Evolutionary conservation across 2,329 filamentous ascomycete species (phyloP).

Genomic region (Ophiosphaerella korrae): DNA sequence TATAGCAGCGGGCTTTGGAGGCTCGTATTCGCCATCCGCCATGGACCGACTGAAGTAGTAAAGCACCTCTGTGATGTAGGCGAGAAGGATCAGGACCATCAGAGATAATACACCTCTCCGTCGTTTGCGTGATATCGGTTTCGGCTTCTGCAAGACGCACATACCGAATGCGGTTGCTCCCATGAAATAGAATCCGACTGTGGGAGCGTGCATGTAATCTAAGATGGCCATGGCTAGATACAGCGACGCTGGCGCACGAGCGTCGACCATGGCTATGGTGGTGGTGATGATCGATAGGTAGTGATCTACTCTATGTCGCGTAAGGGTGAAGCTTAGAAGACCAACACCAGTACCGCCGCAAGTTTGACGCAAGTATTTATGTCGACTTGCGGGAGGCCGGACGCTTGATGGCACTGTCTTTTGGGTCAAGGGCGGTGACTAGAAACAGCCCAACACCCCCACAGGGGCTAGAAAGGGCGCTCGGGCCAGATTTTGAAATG

Average conservation of each 20-base stretch:
- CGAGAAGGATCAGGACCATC: constrained; percentile 19
- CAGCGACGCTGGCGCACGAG: constrained; percentile 12
- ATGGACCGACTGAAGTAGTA: constrained; percentile 42
- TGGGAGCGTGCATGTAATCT: constrained; percentile 42
- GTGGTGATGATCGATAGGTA: neutral
- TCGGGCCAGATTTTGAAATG: neutral
- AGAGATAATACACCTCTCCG: constrained; percentile 25
- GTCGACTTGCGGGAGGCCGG: neutral
- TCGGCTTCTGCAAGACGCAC: constrained; percentile 39
- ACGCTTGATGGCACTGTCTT: neutral
- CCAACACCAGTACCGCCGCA: neutral
- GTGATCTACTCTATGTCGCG: neutral
- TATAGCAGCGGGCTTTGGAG: constrained; percentile 41
- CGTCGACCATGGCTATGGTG: constrained; percentile 15
- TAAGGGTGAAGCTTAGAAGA: neutral
- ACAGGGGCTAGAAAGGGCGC: neutral
- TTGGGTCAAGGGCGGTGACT: constrained; percentile 1
- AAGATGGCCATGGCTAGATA: constrained; percentile 34
- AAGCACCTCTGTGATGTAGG: constrained; percentile 37
- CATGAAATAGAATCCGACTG: constrained; percentile 38
- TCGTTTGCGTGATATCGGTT: constrained; percentile 26
- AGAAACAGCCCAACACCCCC: neutral
- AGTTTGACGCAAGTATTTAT: neutral
- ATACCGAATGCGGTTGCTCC: constrained; percentile 32
- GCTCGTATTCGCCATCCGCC: constrained; percentile 32